Evolutionary conservation across 169 alveolate species (phyloP).

Genomic region (Eimeria mitis): DNA sequence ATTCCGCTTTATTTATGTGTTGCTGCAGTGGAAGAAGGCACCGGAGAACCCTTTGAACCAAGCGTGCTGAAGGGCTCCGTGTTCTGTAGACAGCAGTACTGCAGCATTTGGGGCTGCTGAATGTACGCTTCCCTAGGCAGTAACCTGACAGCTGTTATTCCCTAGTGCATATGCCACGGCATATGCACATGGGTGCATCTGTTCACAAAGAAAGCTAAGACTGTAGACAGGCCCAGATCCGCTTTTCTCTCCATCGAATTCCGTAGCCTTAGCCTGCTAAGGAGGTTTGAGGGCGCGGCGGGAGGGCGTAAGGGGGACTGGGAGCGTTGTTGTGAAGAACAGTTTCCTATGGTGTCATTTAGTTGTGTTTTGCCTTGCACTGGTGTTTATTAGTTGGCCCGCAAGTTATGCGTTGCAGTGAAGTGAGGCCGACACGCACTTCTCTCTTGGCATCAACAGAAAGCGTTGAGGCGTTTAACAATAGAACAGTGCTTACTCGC

Average conservation of each 20-base stretch:
- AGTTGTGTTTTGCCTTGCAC: neutral
- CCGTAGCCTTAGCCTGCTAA: neutral
- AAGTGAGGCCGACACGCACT: neutral
- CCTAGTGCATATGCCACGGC: too few species aligned
- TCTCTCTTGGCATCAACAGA: neutral
- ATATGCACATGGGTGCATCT: neutral
- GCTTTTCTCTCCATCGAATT: neutral
- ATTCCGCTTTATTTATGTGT: neutral
- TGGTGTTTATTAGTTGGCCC: neutral
- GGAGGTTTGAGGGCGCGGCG: neutral
- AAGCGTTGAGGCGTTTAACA: neutral
- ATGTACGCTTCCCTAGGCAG: neutral
- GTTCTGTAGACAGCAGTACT: neutral
- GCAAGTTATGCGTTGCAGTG: neutral
- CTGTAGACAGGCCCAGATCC: neutral
- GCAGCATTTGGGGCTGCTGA: neutral
- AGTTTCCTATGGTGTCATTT: neutral
- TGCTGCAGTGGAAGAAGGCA: constrained; percentile 74
- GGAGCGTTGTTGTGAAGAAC: neutral
- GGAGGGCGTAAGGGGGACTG: neutral
- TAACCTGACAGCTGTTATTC: neutral
- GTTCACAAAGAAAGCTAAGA: neutral
- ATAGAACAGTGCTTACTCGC: neutral
- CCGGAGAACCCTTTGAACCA: constrained; percentile 78
- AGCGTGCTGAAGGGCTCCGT: constrained; percentile 1